Base-by-base conservation (phyloP, 768 basidiomycete species). In the Lactarius tabidus region DNA sequence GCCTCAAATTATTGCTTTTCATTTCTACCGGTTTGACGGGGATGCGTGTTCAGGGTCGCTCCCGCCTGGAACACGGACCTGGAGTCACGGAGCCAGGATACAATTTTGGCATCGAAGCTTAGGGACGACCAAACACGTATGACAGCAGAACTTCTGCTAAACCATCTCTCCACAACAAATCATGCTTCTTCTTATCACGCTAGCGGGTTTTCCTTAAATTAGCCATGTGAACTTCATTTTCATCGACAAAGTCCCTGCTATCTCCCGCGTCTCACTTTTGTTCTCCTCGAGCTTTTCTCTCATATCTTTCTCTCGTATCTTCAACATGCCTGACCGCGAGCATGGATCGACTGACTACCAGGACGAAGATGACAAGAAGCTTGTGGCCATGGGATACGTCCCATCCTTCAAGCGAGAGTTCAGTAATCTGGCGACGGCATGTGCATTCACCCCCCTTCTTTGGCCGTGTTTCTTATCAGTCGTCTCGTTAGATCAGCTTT, bases 391-490 rank as follows among this genome's bases (percentile, higher is more conserved):
- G 70, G 88, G 88, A 23, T 90, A 90, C 71, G 84, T 86, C 71
- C 88, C 88, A 48, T 90, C 88, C 18, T 93, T 94, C 80, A 86
- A 85, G 74, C 82, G 92, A 64, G 92, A 94, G 79, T 94, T 94
- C 70, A 85, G 88, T 8, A 91, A 90, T 71, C 75, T 92, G 36
- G 88, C 88, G n/a, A 90, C 89, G 66, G 88, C 88, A 67, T 65
- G 84, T 59, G 17, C 20, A 26, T 38, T 23, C 38, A 7, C 20
- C 29, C 29, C n/a, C 35, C 6, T 38, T 15, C 6, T 15, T 43
- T 54, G 12, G 26, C 43, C 23, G n/a, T 48, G 28, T 20, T 29
- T 9, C 12, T 33, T 26, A 17, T 28, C 51, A 35, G 3, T 14
- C 29, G 26, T 38, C 12, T 28, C 17, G 4, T 35, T 65, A 87